Base-by-base conservation (phyloP, 202 grass and related monocot genomes). In the Elaeis oleifera region DNA sequence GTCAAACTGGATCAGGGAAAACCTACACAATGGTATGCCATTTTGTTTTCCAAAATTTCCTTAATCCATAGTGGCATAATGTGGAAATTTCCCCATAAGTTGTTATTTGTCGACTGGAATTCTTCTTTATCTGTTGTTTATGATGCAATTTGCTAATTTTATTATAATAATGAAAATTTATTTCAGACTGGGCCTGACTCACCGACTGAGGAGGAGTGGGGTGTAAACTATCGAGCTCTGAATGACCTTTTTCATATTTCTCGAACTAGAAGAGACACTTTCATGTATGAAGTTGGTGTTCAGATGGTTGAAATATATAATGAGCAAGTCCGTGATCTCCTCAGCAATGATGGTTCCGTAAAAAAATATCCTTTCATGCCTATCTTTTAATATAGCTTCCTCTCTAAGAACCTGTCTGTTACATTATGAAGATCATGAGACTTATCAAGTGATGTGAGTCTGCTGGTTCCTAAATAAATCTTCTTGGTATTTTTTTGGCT, bases 241-340 rank as follows among this genome's bases (percentile, higher is more conserved):
- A 68, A 54, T 36, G 65, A 68, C 51, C 51, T 68, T 19, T 68
- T 68, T 54, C 51, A 68, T 17, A 68, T 68, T 31, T 68, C 65
- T 36, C 65, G 1, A 2, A 39, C 29, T 13, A 68, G 65, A 49
- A 68, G 26, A 21, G 65, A 68, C 52, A 22, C 51, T 8, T 54
- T 29, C 18, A 20, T 39, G 51, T 68, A 68, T 39, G 65, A 68
- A 68, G 65, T 68, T n/a, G 17, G 18, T 56, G 65, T 68, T 23
- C 65, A 68, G 51, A 68, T 68, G 65, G 25, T 68, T 32, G 65
- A 68, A 68, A 54, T 68, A 68, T 68, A 68, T 55, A 68, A 68
- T 23, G 65, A 68, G 23, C 65, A 68, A 68, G 17, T 68, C 7
- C 51, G 65, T 22, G 65, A 68, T 55, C 50, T 68, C 16, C 51